These are phyloP conservation scores for Periconia sp. DNA, from an alignment of 2,329 filamentous ascomycete species.

Conservation along the genomic window DNA sequence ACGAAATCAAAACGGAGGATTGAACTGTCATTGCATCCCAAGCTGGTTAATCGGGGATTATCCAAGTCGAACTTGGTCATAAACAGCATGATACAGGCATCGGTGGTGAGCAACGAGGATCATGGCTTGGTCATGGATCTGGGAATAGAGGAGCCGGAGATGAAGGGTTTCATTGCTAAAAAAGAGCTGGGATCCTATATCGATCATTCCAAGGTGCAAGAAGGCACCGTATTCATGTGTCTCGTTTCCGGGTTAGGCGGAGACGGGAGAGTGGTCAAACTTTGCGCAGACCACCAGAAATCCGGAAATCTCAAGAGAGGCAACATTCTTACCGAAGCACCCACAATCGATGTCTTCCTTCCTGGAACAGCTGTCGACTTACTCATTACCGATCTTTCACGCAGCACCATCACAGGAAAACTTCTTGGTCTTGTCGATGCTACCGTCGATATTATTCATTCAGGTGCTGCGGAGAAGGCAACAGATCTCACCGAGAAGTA, in stretches of 20 bases:
- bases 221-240: slow-evolving; percentile 83
- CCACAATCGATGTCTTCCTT: slow-evolving; percentile 85
- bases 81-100: slow-evolving; percentile 81
- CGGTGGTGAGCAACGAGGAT: slow-evolving; percentile 90
- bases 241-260: slow-evolving; percentile 73
- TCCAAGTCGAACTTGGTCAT: slow-evolving; percentile 70
- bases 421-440: slow-evolving; percentile 89
- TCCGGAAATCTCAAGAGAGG: slow-evolving; percentile 67
- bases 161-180: slow-evolving; percentile 82
- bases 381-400: slow-evolving; percentile 73
- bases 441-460: slow-evolving; percentile 88
- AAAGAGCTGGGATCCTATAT: slow-evolving; percentile 73
- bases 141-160: slow-evolving; percentile 66
- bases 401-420: slow-evolving; percentile 80
- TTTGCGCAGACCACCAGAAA: slow-evolving; percentile 73
- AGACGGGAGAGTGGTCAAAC: slow-evolving; percentile 81
- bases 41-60: slow-evolving; percentile 75
- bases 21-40: slow-evolving; percentile 81
- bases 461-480: slow-evolving; percentile 70
- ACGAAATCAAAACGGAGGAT: slow-evolving; percentile 77
- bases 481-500: slow-evolving; percentile 74
- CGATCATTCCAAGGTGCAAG: slow-evolving; percentile 69
- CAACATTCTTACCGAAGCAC: slow-evolving; percentile 71
- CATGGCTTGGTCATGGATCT: slow-evolving; percentile 94
- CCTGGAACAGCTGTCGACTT: slow-evolving; percentile 90